Percentiles rank a stretch among this genome's conserved stretches.
Conservation (phyloP, 2,329 filamentous ascomycete genomes). For the Colletotrichum shisoi region DNA sequence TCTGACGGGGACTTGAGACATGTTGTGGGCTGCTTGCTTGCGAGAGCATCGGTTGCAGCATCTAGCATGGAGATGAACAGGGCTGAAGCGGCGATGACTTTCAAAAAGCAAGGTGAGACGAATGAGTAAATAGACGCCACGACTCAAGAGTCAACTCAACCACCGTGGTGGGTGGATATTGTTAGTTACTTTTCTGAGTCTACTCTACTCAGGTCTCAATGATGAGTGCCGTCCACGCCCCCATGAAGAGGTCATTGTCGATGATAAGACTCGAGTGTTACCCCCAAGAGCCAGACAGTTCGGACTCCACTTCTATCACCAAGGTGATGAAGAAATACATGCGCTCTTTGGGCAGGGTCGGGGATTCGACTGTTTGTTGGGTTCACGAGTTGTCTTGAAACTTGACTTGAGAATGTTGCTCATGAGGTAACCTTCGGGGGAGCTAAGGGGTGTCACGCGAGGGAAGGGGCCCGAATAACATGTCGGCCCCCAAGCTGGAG, state of each 20-base stretch:
- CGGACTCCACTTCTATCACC: not conserved
- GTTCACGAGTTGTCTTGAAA: not conserved
- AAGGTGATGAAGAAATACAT: not conserved
- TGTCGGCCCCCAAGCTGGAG: not conserved
- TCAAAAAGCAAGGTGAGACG: not conserved
- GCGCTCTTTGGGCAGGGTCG: not conserved
- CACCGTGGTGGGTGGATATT: not conserved
- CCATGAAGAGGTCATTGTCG: no score
- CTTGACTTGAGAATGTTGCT: not conserved
- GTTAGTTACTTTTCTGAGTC: not conserved
- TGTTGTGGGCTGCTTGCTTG: constrained; percentile 1
- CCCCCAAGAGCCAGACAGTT: not conserved
- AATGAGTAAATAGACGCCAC: not conserved
- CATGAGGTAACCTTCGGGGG: not conserved
- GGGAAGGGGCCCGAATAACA: not conserved
- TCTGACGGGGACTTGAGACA: not conserved
- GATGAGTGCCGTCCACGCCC: no score
- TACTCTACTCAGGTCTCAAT: not conserved
- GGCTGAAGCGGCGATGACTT: constrained; percentile 1
- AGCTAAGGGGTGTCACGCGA: not conserved
- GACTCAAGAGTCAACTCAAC: not conserved
- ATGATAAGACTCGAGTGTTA: not conserved
- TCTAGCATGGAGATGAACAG: not conserved
- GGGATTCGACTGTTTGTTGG: not conserved
- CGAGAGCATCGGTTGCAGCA: not conserved